Percentiles rank a stretch among this genome's conserved stretches.
Evolutionary conservation across 257 asterid species (phyloP).

Genomic region (Solanum megistacrolobum): DNA sequence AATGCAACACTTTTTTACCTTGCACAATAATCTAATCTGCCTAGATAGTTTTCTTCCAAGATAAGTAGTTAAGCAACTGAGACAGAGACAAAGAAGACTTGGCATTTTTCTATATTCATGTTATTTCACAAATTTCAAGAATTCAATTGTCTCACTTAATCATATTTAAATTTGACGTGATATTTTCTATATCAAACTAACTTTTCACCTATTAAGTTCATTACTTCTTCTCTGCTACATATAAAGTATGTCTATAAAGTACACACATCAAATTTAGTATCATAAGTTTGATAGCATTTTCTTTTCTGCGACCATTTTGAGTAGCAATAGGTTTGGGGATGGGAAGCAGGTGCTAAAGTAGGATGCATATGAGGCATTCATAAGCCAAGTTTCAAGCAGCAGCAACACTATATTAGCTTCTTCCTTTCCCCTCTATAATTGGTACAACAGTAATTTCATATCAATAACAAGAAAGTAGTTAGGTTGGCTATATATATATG

Average conservation of each 20-base stretch:
- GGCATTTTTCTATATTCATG: not conserved
- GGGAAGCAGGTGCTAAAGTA: not conserved
- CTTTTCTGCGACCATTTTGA: not conserved
- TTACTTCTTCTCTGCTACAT: not conserved
- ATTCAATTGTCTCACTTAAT: not conserved
- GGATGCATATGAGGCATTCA: not conserved
- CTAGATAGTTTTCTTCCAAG: not conserved
- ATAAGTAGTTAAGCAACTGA: not conserved
- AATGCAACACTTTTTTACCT: not conserved
- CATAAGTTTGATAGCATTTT: not conserved
- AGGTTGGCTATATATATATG: not conserved
- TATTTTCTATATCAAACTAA: not conserved
- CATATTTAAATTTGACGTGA: not conserved
- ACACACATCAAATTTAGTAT: not conserved
- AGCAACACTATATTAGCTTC: not conserved
- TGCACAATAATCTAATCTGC: not conserved
- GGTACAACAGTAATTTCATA: not conserved
- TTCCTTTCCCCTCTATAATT: not conserved
- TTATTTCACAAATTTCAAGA: not conserved
- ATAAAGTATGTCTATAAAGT: not conserved
- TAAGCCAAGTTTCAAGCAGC: not conserved
- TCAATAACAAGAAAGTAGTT: not conserved
- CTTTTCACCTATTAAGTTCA: not conserved
- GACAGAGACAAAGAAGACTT: not conserved
- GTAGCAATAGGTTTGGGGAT: not conserved